Evolutionary conservation across 2,329 filamentous ascomycete species (phyloP).

Genomic region (Orbilia oligospora): DNA sequence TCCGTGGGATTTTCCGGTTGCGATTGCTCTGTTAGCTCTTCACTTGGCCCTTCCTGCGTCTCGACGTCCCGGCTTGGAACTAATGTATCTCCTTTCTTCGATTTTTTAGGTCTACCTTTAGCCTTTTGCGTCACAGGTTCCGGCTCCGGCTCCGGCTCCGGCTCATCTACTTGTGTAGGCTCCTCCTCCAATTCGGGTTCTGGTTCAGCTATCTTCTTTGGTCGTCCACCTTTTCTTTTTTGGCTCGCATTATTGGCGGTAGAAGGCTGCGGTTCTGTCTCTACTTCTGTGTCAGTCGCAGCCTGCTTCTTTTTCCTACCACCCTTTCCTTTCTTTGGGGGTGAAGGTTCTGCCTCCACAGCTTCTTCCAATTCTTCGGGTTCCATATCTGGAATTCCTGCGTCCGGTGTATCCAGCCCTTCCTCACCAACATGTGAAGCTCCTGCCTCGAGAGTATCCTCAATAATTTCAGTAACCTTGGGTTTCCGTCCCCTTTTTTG

Average conservation of each 20-base stretch:
- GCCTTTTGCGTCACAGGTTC: neutral
- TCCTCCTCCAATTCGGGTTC: constrained; percentile 7
- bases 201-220: constrained; percentile 31
- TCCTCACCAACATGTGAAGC: neutral
- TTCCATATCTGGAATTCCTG: constrained; percentile 59
- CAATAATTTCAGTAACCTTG: neutral
- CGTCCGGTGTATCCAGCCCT: constrained; percentile 1
- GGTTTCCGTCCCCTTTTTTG: constrained; percentile 10
- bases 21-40: constrained; percentile 62
- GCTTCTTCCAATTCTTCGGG: constrained; percentile 48
- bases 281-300: constrained; percentile 65
- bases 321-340: constrained; percentile 29
- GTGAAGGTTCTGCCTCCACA: neutral
- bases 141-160: constrained; percentile 4
- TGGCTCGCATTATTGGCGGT: constrained; percentile 61
- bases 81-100: neutral
- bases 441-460: neutral
- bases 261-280: constrained; percentile 65
- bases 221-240: constrained; percentile 55
- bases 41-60: constrained; percentile 64
- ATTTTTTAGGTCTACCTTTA: constrained; percentile 14
- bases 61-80: neutral
- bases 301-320: constrained; percentile 22
- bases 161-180: neutral
- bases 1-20: constrained; percentile 57